Conservation (phyloP, 2,329 filamentous ascomycete genomes). For the Xylariaceae sp. region DNA sequence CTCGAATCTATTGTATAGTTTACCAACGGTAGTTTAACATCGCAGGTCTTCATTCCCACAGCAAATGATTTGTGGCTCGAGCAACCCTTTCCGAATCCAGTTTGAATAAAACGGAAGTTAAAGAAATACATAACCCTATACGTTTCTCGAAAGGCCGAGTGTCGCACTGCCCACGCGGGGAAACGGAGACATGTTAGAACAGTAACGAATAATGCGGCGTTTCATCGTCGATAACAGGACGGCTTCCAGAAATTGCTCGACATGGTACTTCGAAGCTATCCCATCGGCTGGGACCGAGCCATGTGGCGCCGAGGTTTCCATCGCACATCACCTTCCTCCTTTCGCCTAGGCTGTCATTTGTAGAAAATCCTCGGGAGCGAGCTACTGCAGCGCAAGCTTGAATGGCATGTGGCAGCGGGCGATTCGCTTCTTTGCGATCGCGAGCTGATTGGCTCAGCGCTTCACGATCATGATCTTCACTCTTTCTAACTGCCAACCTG, state of each 20-base stretch:
- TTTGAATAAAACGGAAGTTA: too few species aligned
- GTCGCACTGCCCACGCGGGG: too few species aligned
- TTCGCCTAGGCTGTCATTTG: slow-evolving; percentile 9
- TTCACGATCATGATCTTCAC: slow-evolving; percentile 9
- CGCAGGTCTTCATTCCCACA: too few species aligned
- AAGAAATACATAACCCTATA: too few species aligned
- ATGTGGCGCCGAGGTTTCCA: slow-evolving; percentile 25
- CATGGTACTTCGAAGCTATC: slow-evolving; percentile 4
- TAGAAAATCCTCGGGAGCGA: slow-evolving; percentile 9
- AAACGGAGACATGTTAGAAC: too few species aligned
- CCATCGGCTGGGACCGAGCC: slow-evolving; percentile 20
- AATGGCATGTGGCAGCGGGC: slow-evolving; percentile 21
- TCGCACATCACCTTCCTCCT: slow-evolving; percentile 16
- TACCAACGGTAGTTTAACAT: too few species aligned
- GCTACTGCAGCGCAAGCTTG: slow-evolving; percentile 18
- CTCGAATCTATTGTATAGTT: too few species aligned
- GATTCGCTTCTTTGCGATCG: slow-evolving; percentile 28
- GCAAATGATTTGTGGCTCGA: too few species aligned
- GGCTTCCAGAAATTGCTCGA: slow-evolving; percentile 19
- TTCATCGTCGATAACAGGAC: background rate
- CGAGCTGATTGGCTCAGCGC: slow-evolving; percentile 20
- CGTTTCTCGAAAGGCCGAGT: too few species aligned
- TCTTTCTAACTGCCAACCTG: too few species aligned
- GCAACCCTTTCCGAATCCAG: too few species aligned
- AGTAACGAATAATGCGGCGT: too few species aligned